Base-by-base conservation (phyloP, 1,284 basidiomycete genomes). In the Leccinum griseonigrum region DNA sequence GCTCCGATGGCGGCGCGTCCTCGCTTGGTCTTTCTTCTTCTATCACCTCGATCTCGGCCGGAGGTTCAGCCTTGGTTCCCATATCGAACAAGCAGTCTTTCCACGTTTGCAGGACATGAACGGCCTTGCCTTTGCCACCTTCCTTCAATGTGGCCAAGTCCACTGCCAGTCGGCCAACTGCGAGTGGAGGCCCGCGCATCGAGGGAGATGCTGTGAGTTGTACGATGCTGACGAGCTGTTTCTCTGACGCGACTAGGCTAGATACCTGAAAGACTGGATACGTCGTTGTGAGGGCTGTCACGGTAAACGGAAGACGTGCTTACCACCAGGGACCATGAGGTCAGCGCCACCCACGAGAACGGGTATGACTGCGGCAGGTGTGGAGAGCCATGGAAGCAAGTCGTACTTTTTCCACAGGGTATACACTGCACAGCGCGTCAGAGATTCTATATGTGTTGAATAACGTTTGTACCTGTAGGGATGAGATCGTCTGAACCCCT, bases 321-420 rank as follows among this genome's bases (percentile, higher is more conserved):
- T 70, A 87, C 90, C 88, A 75, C 90, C 90, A 3, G 90, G 88
- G 40, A 90, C 85, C 88, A 92, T 91, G 6, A 92, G 80, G 74
- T 92, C 88, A 1, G 90, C 90, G 26, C 90, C 91, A 36, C 84
- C 83, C 16, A 85, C 74, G 22, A 92, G 80, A 51, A 86, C 78
- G 2, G 86, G 84, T 46, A 90, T 85, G 61, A 86, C 92, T 57
- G 76, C 74, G 58, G 80, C 72, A 3, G 90, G 88, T 0, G 89
- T 91, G 2, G 86, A 84, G 11, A 93, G 67, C 63, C 81, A 79
- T 0, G 89, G 87, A 9, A 92, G 78, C 3, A 92, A 75, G 56
- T 83, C 78, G 22, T 81, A 81, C 51, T 80, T 80, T 71, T 88
- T 92, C 87, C 91, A 92, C 31, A 92, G 74, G 0, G 90, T 89